Base-by-base conservation (phyloP, 108 stramenopile species). In the Mediolabrus comicus region DNA sequence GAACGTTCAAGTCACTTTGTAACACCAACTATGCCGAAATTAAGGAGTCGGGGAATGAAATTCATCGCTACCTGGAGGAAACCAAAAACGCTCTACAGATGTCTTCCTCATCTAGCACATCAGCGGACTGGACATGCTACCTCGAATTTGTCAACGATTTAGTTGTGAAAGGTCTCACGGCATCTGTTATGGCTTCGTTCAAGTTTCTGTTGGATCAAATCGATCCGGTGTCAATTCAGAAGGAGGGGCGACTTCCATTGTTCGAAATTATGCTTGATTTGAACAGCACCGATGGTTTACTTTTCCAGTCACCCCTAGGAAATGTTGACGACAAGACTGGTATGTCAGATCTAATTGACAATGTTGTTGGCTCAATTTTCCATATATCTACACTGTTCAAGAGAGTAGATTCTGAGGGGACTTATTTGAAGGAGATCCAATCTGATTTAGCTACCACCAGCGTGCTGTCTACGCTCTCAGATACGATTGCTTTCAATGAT, bases 361-460 rank as follows among this genome's bases (percentile, higher is more conserved):
- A 54, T 52, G 79, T 92, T 64, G 81, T 95, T 19, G 92, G 89
- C 0, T 83, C 90, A 25, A 87, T 94, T 67, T 85, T 89, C 60
- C 84, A 92, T 30, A 85, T 83, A 30, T 87, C 89, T 22, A 84
- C 83, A 16, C 78, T 91, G 29, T 85, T 94, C 58, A 90, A 93
- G 75, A 85, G 95, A 17, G 80, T 96, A 11, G 95, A 96, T 69
- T 57, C 73, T 12, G 90, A 96, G 14, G 95, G 95, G n/a, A 85
- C 75, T 2, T 96, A 92, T 55, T 59, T 93, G 64, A 82, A 84
- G 36, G 95, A 96, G 84, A 83, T 94, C 68, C 77, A 87, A 41
- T 71, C 82, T 6, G 87, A 95, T 82, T 49, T 75, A 16, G 75
- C 83, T 33, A 82, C 95, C 24, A 83, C 79, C 52, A 74, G 66